Base-by-base conservation (phyloP, 768 basidiomycete genomes). In the Podaxis carcinomalis region DNA sequence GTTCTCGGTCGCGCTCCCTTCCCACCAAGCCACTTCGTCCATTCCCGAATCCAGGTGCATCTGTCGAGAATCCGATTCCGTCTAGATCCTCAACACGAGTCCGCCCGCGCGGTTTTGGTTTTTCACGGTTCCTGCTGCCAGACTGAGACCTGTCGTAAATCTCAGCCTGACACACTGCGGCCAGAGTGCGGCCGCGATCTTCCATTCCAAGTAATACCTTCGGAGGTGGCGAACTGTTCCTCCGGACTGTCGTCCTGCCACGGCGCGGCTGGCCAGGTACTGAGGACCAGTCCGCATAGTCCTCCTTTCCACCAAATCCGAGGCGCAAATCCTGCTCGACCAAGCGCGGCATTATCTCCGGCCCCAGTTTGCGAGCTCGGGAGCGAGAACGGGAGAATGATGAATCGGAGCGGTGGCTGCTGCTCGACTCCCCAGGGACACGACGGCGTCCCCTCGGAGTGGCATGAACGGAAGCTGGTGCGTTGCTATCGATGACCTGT, bases 11-110 rank as follows among this genome's bases (percentile, higher is more conserved):
- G 23, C 75, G 72, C 66, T 79, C 79, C 28, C 81, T 73, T 57
- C 77, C 74, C 54, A 82, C 64, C 53, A 90, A 70, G 5, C 88
- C 89, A 64, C 87, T 89, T 54, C 88, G 81, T 56, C 88, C 88
- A 44, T 74, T 75, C 4, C 87, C 88, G 61, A 74, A 84, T 7
- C 88, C 88, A 39, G 87, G 87, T 2, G 83, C 86, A 39, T 77
- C 73, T n/a, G 72, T 72, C 36, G 74, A 74, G 51, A 66, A 66
- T 32, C 72, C 75, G 19, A 73, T 63, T 1, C 75, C 80, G 46
- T 81, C 79, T 55, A 88, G 71, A 67, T 87, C 85, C 5, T 83
- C 78, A 6, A 75, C 76, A 57, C 82, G 76, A 59, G 81, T 73
- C 4, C 88, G 79, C 13, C 88, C 89, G 62, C 88, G 76, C 51